These are phyloP conservation scores for Plectosphaerella sp. DNA, from an alignment of 2,329 filamentous ascomycete genomes.

Conservation along the genomic window DNA sequence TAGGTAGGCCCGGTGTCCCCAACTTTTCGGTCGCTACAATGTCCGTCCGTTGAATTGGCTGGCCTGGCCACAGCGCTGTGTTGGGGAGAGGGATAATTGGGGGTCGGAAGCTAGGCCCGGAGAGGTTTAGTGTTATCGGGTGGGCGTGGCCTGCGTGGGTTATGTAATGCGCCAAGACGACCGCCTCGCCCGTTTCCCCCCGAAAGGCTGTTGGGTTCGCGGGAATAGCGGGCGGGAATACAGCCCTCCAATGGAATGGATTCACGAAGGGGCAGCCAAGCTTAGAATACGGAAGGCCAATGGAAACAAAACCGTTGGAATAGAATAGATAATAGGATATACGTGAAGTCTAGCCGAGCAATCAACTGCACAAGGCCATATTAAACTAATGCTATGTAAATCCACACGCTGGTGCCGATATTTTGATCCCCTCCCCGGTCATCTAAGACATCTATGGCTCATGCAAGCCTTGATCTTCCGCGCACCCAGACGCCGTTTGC, in stretches of 20 bases:
- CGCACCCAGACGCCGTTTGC: background rate
- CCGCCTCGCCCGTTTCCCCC: background rate
- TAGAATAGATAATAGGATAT: too few relatives aligned
- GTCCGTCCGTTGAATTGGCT: constrained; percentile 14
- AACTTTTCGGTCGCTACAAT: constrained; percentile 6
- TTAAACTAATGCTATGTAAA: too few relatives aligned
- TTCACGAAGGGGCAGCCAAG: too few relatives aligned
- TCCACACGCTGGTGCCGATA: background rate
- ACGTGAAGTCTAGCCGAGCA: too few relatives aligned
- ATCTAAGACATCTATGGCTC: background rate
- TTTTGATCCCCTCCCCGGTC: background rate
- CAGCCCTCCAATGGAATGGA: too few relatives aligned
- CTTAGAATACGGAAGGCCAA: too few relatives aligned
- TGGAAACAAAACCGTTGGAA: too few relatives aligned
- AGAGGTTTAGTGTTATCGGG: background rate
- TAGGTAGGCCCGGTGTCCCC: constrained; percentile 5
- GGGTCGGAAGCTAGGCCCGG: constrained; percentile 3
- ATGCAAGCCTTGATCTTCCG: background rate
- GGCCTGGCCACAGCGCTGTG: constrained; percentile 6
- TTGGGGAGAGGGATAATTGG: constrained; percentile 9
- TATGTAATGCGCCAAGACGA: background rate
- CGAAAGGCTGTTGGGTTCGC: background rate
- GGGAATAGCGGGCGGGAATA: background rate
- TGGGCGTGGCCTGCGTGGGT: background rate
- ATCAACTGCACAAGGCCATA: too few relatives aligned